Evolutionary conservation across 805 yeast genomes (phyloP).

Genomic region (Candida verbasci): DNA sequence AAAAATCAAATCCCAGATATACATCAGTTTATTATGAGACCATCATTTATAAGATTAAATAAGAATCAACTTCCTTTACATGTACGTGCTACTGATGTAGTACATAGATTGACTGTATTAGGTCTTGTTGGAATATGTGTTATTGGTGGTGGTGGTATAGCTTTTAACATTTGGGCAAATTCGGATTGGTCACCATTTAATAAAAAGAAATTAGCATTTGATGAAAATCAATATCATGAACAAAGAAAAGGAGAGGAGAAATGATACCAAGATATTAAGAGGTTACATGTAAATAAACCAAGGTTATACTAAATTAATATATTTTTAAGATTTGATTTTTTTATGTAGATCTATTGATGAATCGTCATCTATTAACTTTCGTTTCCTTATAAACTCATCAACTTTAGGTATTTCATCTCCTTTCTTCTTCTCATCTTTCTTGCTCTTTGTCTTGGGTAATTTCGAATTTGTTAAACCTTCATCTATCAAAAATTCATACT

Average conservation of each 20-base stretch:
- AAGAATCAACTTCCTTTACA: slow-evolving; percentile 31
- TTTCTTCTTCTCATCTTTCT: no score
- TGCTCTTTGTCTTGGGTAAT: slow-evolving; percentile 11
- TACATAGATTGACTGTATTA: slow-evolving; percentile 40
- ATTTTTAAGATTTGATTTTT: slow-evolving; percentile 1
- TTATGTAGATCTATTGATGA: background rate
- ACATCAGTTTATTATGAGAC: no score
- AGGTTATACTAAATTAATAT: no score
- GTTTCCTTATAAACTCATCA: background rate
- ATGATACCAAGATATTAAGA: background rate
- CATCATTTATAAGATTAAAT: slow-evolving; percentile 11
- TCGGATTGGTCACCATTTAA: slow-evolving; percentile 41
- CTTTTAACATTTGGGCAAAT: slow-evolving; percentile 39
- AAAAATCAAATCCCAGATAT: slow-evolving; percentile 1
- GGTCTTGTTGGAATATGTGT: slow-evolving; percentile 39
- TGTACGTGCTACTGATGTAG: slow-evolving; percentile 41
- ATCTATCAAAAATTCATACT: slow-evolving; percentile 6
- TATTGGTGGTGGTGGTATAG: slow-evolving; percentile 35
- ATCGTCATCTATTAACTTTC: background rate
- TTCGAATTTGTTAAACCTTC: slow-evolving; percentile 23
- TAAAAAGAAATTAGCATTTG: slow-evolving; percentile 35
- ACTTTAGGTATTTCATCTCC: background rate
- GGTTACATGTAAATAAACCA: background rate
- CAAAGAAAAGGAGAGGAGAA: slow-evolving; percentile 13
- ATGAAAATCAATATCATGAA: slow-evolving; percentile 27